Evolutionary conservation across 495 filamentous ascomycete species (phyloP).

Genomic region (Tuber magnatum): DNA sequence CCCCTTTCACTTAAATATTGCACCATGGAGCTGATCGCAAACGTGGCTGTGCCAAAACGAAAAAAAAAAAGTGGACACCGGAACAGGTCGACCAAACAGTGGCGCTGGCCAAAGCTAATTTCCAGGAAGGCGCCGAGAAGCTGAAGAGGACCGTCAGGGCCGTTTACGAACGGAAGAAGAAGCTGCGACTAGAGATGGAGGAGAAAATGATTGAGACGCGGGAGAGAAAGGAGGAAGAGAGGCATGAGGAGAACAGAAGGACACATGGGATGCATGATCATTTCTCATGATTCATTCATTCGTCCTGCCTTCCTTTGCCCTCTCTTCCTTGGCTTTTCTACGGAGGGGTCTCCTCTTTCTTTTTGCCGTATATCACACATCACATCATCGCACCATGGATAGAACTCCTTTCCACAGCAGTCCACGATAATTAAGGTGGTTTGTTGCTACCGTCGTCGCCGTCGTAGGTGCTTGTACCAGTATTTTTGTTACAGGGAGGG

Average conservation of each 20-base stretch:
- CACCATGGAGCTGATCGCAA: conserved; percentile 4
- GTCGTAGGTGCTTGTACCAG: background rate
- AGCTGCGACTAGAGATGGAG: conserved; percentile 56
- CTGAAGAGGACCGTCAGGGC: conserved; percentile 72
- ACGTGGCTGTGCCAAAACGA: conserved; percentile 12
- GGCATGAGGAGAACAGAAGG: conserved; percentile 29
- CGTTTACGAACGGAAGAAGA: conserved; percentile 87
- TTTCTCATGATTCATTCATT: conserved; percentile 25
- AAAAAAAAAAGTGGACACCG: conserved; percentile 56
- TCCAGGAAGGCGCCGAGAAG: conserved; percentile 66
- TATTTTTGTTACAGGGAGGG: background rate
- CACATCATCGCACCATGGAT: background rate
- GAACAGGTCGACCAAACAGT: conserved; percentile 76
- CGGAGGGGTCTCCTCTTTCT: background rate
- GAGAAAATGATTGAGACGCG: conserved; percentile 44
- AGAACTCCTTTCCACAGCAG: background rate
- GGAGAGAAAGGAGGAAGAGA: conserved; percentile 45
- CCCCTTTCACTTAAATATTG: background rate
- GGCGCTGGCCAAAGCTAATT: conserved; percentile 77
- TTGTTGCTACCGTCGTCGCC: background rate
- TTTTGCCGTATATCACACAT: background rate
- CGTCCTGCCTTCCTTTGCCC: background rate
- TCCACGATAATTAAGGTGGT: background rate
- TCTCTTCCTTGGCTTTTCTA: background rate
- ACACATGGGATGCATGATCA: conserved; percentile 26